Conservation (phyloP, 106 monocot species). For the Phalaenopsis aphrodite region DNA sequence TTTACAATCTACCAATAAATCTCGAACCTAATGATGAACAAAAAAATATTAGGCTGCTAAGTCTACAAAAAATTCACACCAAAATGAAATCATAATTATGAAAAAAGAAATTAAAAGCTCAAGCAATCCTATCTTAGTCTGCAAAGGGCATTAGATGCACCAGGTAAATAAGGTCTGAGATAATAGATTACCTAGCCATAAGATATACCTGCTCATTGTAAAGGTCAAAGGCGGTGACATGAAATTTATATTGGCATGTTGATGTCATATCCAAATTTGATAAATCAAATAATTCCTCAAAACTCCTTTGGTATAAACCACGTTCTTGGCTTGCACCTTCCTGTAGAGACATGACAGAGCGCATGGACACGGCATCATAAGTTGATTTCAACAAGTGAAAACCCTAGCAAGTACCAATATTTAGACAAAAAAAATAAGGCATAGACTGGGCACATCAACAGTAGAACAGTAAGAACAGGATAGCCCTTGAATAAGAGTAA, state of each 20-base stretch:
- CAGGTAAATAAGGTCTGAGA: not conserved
- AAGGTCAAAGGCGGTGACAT: constrained; percentile 75
- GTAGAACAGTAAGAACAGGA: too few species aligned
- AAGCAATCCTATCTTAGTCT: not conserved
- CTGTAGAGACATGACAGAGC: constrained; percentile 24
- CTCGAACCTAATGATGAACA: constrained; percentile 43
- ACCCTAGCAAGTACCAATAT: too few species aligned
- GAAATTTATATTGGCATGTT: constrained; percentile 68
- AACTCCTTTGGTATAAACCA: constrained; percentile 81
- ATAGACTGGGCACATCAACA: too few species aligned
- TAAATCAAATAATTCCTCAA: constrained; percentile 97
- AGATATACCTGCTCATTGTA: constrained; percentile 83
- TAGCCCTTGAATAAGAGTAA: too few species aligned
- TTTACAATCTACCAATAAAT: constrained; percentile 49
- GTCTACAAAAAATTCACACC: not conserved
- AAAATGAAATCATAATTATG: constrained; percentile 1
- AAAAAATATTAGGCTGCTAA: not conserved
- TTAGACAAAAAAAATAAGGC: too few species aligned
- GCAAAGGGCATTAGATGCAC: not conserved
- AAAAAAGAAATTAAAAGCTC: not conserved
- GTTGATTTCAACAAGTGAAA: too few species aligned
- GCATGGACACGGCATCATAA: not conserved
- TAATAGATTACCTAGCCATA: not conserved
- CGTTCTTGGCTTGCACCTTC: constrained; percentile 93
- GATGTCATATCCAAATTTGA: constrained; percentile 83